phyloP scores from a whole-genome alignment of 2,329 filamentous ascomycete genomes.

The Verticillium zaregamsianum region DNA sequence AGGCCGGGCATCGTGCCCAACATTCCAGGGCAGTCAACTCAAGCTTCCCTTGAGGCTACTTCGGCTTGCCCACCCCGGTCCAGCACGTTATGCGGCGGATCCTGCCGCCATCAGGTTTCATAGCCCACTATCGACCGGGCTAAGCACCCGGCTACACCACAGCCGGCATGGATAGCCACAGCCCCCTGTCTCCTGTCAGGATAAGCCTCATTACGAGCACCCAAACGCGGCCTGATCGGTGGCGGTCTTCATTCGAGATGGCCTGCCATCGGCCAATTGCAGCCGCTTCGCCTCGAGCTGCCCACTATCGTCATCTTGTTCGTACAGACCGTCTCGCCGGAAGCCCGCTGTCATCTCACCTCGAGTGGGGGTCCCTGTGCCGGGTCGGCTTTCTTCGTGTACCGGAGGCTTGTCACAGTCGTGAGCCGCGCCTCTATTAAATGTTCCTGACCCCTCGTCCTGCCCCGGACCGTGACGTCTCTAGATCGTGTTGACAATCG shows the following conservation, averaged over 20 bases:
- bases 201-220: neutral
- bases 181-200: neutral
- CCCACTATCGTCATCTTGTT: neutral
- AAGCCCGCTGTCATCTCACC: neutral
- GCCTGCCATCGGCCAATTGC: neutral
- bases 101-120: neutral
- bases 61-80: neutral
- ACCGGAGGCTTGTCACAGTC: neutral
- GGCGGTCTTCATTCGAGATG: neutral
- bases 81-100: neutral
- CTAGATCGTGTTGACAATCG: too few species aligned
- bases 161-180: neutral
- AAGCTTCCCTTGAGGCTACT: neutral
- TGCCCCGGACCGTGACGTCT: neutral
- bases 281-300: neutral
- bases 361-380: neutral
- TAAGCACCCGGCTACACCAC: neutral
- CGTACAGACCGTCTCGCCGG: neutral
- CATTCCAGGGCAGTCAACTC: neutral
- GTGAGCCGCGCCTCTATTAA: neutral
- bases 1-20: neutral
- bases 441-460: neutral
- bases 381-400: neutral
- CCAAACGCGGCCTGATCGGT: neutral
- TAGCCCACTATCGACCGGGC: neutral